phyloP scores from a whole-genome alignment of 805 yeast genomes.

The Zygotorulaspora florentina region DNA sequence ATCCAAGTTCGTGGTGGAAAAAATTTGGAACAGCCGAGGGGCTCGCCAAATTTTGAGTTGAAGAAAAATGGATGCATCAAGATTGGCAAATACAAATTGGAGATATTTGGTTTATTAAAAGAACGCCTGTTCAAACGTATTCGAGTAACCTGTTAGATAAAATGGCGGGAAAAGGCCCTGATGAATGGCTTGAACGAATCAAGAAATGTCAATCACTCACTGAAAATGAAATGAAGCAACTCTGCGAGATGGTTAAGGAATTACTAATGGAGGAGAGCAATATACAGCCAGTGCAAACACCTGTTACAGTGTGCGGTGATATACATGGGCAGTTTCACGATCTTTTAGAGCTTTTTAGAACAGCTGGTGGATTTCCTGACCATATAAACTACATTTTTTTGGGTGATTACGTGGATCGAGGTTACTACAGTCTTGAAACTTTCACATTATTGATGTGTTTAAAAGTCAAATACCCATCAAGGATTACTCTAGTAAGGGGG shows the following conservation, averaged over 20 bases:
- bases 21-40: not conserved
- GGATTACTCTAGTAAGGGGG: conserved; percentile 92
- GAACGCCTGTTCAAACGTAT: too few species aligned
- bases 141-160: not conserved
- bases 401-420: conserved; percentile 97
- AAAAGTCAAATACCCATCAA: conserved; percentile 79
- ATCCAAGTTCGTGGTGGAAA: not conserved
- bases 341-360: conserved; percentile 79
- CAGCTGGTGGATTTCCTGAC: conserved; percentile 89
- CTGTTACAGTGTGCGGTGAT: conserved; percentile 95
- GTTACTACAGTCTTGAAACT: conserved; percentile 92
- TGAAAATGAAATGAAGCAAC: conserved; percentile 91
- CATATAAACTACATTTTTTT: conserved; percentile 78
- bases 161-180: conserved; percentile 81
- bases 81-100: not conserved
- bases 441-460: conserved; percentile 90
- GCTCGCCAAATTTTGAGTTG: not conserved
- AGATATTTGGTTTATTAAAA: too few species aligned
- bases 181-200: conserved; percentile 92
- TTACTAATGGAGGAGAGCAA: conserved; percentile 93
- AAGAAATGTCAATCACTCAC: conserved; percentile 83
- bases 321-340: conserved; percentile 98
- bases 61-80: not conserved
- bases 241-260: conserved; percentile 94
- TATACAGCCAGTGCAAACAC: conserved; percentile 88